Conservation (phyloP, 345 rosid genomes). For the Populus ilicifolia region DNA sequence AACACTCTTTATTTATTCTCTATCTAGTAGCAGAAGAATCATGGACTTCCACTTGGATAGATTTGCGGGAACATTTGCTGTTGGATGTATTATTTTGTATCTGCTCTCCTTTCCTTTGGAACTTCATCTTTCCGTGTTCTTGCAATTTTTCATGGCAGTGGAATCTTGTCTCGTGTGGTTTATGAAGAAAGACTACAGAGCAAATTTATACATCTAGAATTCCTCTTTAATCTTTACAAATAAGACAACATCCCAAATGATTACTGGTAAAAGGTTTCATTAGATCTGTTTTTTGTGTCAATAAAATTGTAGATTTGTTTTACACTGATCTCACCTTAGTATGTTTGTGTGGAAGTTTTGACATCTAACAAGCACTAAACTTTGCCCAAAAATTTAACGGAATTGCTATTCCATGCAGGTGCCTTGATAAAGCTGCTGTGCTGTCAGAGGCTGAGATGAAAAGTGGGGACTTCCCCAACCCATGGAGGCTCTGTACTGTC, state of each 20-base stretch:
- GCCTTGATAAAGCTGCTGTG: constrained; percentile 92
- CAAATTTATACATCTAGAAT: background rate
- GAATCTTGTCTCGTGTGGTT: background rate
- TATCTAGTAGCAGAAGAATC: background rate
- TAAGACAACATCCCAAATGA: background rate
- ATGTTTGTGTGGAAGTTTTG: background rate
- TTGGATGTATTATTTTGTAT: background rate
- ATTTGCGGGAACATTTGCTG: background rate
- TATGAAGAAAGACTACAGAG: background rate
- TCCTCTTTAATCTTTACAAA: background rate
- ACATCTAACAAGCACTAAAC: background rate
- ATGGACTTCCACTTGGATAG: background rate
- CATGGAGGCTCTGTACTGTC: constrained; percentile 83
- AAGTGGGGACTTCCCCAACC: constrained; percentile 49
- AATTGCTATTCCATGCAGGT: constrained; percentile 41
- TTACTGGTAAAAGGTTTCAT: background rate
- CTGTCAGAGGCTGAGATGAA: constrained; percentile 59
- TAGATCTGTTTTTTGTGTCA: background rate
- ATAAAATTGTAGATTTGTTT: background rate
- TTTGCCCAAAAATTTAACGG: background rate
- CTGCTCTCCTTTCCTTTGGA: background rate
- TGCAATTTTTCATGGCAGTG: background rate
- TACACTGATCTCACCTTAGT: background rate
- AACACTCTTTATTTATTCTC: background rate
- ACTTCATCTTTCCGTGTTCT: background rate